Conservation (phyloP, 345 rosid species). For the Eutrema heterophyllum region DNA sequence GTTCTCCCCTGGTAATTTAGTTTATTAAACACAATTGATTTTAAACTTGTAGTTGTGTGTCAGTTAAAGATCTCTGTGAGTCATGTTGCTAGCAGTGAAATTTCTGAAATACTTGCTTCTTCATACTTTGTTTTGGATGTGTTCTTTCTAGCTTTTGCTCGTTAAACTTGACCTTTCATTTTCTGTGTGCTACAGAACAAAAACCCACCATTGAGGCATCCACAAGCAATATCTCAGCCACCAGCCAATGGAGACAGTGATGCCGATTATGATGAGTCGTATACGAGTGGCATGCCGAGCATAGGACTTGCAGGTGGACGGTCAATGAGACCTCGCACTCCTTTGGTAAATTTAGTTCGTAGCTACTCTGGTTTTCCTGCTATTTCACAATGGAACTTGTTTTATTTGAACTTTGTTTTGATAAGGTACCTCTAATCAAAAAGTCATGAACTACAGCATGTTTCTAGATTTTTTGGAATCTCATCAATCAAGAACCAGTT, state of each 20-base stretch:
- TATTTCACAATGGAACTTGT: not conserved
- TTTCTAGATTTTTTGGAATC: not conserved
- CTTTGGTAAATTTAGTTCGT: conserved; percentile 37
- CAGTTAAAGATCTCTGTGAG: not conserved
- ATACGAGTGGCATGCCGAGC: conserved; percentile 33
- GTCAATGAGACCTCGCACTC: conserved; percentile 39
- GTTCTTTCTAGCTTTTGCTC: not conserved
- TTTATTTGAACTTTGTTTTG: not conserved
- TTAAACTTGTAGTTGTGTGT: conserved; percentile 1
- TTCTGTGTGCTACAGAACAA: conserved; percentile 25
- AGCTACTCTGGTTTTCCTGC: not conserved
- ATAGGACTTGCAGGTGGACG: conserved; percentile 56
- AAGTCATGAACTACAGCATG: not conserved
- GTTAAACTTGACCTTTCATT: not conserved
- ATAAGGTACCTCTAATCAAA: not conserved
- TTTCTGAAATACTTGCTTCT: not conserved
- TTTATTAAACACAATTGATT: not conserved
- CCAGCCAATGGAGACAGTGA: conserved; percentile 31
- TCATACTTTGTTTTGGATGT: not conserved
- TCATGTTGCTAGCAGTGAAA: not conserved
- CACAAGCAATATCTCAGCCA: conserved; percentile 20
- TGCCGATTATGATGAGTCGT: conserved; percentile 31
- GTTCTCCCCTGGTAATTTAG: conserved; percentile 39
- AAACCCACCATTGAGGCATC: conserved; percentile 32
- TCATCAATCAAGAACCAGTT: not conserved